Conservation (phyloP, 768 basidiomycete genomes). For the Mycena kentingensis region DNA sequence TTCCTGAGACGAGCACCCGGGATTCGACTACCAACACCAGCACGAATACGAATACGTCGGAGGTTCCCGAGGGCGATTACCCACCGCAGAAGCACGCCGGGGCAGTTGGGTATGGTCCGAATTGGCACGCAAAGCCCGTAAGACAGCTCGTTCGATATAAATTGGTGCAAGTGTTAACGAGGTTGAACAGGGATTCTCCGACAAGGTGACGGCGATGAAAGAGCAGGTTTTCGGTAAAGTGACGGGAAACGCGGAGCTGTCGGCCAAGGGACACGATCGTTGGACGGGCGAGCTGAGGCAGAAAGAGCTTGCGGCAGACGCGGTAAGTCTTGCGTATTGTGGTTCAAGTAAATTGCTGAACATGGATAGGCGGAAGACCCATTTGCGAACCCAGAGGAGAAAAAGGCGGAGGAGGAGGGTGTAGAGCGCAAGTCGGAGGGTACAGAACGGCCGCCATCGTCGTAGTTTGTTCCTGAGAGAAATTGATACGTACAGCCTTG, state of each 20-base stretch:
- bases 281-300: slow-evolving; percentile 35
- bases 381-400: slow-evolving; percentile 24
- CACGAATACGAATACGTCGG: too few species aligned
- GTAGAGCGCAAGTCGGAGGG: neutral
- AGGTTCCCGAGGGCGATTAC: too few species aligned
- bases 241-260: slow-evolving; percentile 29
- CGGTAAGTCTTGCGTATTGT: slow-evolving; percentile 6
- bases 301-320: slow-evolving; percentile 32
- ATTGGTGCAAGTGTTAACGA: neutral
- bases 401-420: slow-evolving; percentile 2
- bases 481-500: slow-evolving; percentile 1
- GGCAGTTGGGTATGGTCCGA: slow-evolving; percentile 46
- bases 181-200: slow-evolving; percentile 29
- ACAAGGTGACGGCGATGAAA: slow-evolving; percentile 36
- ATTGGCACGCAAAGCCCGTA: slow-evolving; percentile 39
- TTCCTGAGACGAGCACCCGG: too few species aligned
- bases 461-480: neutral
- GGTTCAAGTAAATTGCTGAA: neutral
- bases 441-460: neutral
- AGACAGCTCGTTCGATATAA: slow-evolving; percentile 8
- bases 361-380: slow-evolving; percentile 17
- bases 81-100: slow-evolving; percentile 49
- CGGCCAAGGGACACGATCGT: slow-evolving; percentile 33
- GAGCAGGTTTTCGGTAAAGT: slow-evolving; percentile 39
- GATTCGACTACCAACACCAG: too few species aligned